Evolutionary conservation across 2,329 filamentous ascomycete species (phyloP), one percentile per base, ranked within the genome.

Genomic region (Zasmidium angulare): DNA sequence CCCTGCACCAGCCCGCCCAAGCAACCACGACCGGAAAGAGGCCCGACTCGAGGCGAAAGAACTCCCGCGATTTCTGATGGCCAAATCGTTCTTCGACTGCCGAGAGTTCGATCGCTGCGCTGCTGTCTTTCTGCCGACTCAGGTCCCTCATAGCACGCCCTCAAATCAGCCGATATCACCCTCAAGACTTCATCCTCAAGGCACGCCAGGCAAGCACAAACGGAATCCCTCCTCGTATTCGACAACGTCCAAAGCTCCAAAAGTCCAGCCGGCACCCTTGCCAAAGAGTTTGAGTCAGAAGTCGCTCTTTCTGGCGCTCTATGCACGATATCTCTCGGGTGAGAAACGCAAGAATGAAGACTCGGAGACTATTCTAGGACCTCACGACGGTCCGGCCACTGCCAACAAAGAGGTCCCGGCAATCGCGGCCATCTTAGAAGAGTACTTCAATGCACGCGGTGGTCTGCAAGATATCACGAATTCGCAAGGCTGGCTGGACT

Each of bases 291-390:
- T 97, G 53, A 97, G 93, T 72, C 92, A 97, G 74, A 96, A 93
- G 76, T 92, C 93, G 54, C 77, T 98, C 20, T 99, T 99, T 71
- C 82, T 99, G 11, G 89, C 92, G 0, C 80, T 98, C 2, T 99
- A 99, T 70, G 91, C 95, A 48, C 96, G 93, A 71, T 92, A 93
- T 72, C 85, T 98, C 64, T 89, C 93, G 0, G 95, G 95, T 1
- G 95, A 99, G 80, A 97, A 98, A 80, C 87, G 91, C 65, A 96
- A 93, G 75, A 91, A 96, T 69, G 95, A 99, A 75, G 93, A 98
- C 59, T 91, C 90, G 21, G 95, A 99, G 77, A 97, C 97, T 89
- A 90, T 99, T 53, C 86, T 98, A 76, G 95, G 95, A 0, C 93
- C 95, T 1, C 88, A 93, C 59, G 95, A 99, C 75, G 87, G 91